A percentile compares a stretch with the other conserved stretches of the same genome.
Evolutionary conservation across 352 stramenopile genomes (phyloP).

Genomic region (Phytophthora sp.): DNA sequence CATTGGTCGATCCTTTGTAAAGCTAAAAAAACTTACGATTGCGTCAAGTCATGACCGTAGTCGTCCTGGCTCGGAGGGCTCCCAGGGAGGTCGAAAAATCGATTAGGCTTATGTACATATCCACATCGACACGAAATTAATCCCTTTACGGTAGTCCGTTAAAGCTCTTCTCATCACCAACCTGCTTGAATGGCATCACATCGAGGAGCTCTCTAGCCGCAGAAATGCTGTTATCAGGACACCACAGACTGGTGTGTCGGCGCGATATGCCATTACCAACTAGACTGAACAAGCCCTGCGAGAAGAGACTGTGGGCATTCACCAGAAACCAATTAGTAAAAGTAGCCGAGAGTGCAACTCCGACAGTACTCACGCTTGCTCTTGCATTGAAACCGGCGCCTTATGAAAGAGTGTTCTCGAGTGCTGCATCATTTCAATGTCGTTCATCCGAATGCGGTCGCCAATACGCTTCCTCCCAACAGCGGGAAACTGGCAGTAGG

Average conservation of each 20-base stretch:
- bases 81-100: slow-evolving; percentile 33
- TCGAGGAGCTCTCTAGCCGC: slow-evolving; percentile 21
- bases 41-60: slow-evolving; percentile 3
- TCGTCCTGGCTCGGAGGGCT: neutral
- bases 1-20: neutral
- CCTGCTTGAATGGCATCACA: slow-evolving; percentile 31
- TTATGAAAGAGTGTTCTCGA: slow-evolving; percentile 42
- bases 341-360: neutral
- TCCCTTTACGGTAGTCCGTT: neutral
- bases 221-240: slow-evolving; percentile 7
- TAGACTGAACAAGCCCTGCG: slow-evolving; percentile 27
- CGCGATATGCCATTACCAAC: slow-evolving; percentile 40
- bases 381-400: slow-evolving; percentile 42
- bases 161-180: slow-evolving; percentile 5
- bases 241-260: slow-evolving; percentile 42
- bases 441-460: slow-evolving; percentile 61
- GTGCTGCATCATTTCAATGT: slow-evolving; percentile 48
- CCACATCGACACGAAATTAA: slow-evolving; percentile 2
- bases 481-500: slow-evolving; percentile 2
- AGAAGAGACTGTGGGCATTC: slow-evolving; percentile 29
- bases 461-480: slow-evolving; percentile 47
- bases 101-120: slow-evolving; percentile 23
- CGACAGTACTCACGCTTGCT: slow-evolving; percentile 38
- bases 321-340: slow-evolving; percentile 13
- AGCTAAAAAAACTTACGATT: slow-evolving; percentile 18